Base-by-base conservation (phyloP, 495 filamentous ascomycete species). In the Astrothelium subdiscretum region DNA sequence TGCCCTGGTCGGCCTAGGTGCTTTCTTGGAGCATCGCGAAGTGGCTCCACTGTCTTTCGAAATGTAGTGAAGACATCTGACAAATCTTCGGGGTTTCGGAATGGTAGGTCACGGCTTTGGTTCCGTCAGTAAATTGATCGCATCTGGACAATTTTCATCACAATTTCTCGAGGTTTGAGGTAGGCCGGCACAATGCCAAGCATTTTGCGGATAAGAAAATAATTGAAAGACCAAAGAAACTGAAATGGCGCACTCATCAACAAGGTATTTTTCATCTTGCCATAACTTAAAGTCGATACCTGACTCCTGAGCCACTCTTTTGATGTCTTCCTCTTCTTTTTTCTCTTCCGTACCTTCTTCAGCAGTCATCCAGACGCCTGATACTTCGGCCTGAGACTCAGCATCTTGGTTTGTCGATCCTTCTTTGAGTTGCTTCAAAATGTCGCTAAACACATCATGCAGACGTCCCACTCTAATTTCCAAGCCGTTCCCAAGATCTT, bases 241-340 rank as follows among this genome's bases (percentile, higher is more conserved):
- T 27, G 15, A 15, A 29, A 54, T 10, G 10, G 80, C 81, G 74
- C 75, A 88, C 87, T 88, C 84, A 65, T 89, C 81, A 57, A 89
- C 79, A 59, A 86, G 83, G 68, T 87, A 90, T 69, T 88, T 90
- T 68, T 87, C 87, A 64, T 91, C 87, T 0, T 71, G 72, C 79
- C 82, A 88, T 4, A 80, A 38, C 70, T 78, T 81, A 68, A 85
- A 87, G 8, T 83, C 76, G 13, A 80, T 72, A 29, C 76, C 78
- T 20, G 77, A 70, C 8, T 70, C 67, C 38, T 76, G 66, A 43
- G 83, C 81, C 6, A 81, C 64, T 13, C 72, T 68, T 29, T 72
- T 71, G 10, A 88, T 74, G 5, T 73, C 74, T 51, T 72, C 69
- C 65, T 89, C 83, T 54, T 89, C 86, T 3, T 63, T 62, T 68